Evolutionary conservation across 1,139 yeast species (phyloP).

Genomic region (Yarrowia galli): DNA sequence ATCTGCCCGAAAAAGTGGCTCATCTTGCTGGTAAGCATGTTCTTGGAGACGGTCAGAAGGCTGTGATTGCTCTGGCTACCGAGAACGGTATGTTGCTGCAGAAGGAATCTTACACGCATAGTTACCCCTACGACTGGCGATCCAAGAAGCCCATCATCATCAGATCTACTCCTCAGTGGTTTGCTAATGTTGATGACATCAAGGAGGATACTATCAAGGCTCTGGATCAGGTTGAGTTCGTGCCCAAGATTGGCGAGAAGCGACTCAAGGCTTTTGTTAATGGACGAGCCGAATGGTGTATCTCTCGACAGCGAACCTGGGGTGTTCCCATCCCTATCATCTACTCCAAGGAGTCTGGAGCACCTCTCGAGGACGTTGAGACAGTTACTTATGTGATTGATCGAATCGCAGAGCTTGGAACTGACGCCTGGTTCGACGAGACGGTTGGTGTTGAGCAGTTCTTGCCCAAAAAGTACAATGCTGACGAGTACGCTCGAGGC

Average conservation of each 20-base stretch:
- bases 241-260: slow-evolving; percentile 74
- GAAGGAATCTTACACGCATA: slow-evolving; percentile 66
- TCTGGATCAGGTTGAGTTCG: slow-evolving; percentile 67
- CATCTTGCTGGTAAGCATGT: slow-evolving; percentile 66
- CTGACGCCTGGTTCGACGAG: slow-evolving; percentile 79
- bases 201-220: slow-evolving; percentile 68
- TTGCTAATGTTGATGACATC: slow-evolving; percentile 81
- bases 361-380: slow-evolving; percentile 62
- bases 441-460: slow-evolving; percentile 65
- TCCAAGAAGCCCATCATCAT: slow-evolving; percentile 94
- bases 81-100: slow-evolving; percentile 58
- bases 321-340: slow-evolving; percentile 97
- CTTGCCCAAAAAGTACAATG: slow-evolving; percentile 63
- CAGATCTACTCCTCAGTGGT: slow-evolving; percentile 97
- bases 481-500: slow-evolving; percentile 64
- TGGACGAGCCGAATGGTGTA: slow-evolving; percentile 95
- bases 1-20: slow-evolving; percentile 57
- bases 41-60: slow-evolving; percentile 62
- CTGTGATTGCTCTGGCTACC: slow-evolving; percentile 57
- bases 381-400: slow-evolving; percentile 63
- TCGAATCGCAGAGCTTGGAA: slow-evolving; percentile 63
- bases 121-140: slow-evolving; percentile 97
- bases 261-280: slow-evolving; percentile 75
- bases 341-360: slow-evolving; percentile 64
- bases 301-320: slow-evolving; percentile 97